Evolutionary conservation across 352 stramenopile genomes (phyloP).

Genomic region (Achlya hypogyna): DNA sequence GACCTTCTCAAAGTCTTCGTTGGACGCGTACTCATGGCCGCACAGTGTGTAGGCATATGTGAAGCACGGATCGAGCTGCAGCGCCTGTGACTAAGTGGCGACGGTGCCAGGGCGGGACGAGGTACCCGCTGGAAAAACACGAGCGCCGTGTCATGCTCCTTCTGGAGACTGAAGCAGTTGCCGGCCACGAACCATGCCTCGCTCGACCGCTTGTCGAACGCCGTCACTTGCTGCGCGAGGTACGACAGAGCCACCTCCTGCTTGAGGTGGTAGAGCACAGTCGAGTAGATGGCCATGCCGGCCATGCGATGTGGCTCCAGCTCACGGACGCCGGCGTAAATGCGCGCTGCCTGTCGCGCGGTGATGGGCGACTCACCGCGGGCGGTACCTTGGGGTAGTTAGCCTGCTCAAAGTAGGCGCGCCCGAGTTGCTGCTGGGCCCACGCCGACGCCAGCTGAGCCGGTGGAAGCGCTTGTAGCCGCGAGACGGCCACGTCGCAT

Average conservation of each 20-base stretch:
- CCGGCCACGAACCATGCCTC: constrained; percentile 95
- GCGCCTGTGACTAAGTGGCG: constrained; percentile 35
- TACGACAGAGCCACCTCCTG: constrained; percentile 96
- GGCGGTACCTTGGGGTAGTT: constrained; percentile 78
- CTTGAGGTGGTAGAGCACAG: constrained; percentile 95
- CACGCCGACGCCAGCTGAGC: constrained; percentile 88
- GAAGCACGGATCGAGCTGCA: constrained; percentile 92
- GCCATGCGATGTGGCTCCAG: constrained; percentile 89
- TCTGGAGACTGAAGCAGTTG: constrained; percentile 97
- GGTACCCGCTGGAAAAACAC: constrained; percentile 90
- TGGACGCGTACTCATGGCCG: constrained; percentile 95
- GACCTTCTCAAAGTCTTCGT: constrained; percentile 96
- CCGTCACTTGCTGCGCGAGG: constrained; percentile 88
- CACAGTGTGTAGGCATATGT: constrained; percentile 97
- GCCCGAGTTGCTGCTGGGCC: constrained; percentile 90
- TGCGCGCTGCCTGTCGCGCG: constrained; percentile 53
- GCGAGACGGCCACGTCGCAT: constrained; percentile 79
- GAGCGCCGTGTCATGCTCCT: constrained; percentile 95
- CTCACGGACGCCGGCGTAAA: constrained; percentile 84
- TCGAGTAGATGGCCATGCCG: constrained; percentile 93
- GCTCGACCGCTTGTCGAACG: constrained; percentile 89
- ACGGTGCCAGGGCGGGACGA: not conserved
- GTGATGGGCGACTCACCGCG: not conserved
- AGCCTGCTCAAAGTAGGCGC: constrained; percentile 92
- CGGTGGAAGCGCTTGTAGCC: constrained; percentile 77